Conservation (phyloP, 1,284 basidiomycete species). For the Marasmius oreades region DNA sequence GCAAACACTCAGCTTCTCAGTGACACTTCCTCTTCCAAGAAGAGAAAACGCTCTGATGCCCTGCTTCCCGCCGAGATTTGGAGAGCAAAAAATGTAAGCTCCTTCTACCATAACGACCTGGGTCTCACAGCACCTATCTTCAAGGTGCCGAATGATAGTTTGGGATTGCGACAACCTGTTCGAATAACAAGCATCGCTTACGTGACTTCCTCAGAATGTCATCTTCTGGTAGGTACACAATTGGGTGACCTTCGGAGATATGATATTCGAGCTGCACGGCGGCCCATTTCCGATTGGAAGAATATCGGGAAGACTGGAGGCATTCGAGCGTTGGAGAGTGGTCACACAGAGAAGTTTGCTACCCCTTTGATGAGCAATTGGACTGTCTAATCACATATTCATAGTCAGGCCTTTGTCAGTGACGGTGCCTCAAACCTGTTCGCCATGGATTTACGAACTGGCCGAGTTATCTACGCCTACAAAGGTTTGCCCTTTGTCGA, state of each 20-base stretch:
- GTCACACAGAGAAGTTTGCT: slow-evolving; percentile 68
- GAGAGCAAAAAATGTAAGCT: slow-evolving; percentile 76
- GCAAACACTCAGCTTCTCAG: slow-evolving; percentile 17
- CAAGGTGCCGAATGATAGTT: slow-evolving; percentile 73
- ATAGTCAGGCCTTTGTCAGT: slow-evolving; percentile 73
- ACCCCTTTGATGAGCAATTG: slow-evolving; percentile 3
- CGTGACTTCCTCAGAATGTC: slow-evolving; percentile 40
- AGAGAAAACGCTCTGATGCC: slow-evolving; percentile 65
- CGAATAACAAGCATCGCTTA: slow-evolving; percentile 70
- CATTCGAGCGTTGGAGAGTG: slow-evolving; percentile 58
- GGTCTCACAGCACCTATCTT: not conserved
- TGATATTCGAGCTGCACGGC: slow-evolving; percentile 71
- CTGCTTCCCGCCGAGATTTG: slow-evolving; percentile 73
- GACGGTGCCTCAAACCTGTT: slow-evolving; percentile 71
- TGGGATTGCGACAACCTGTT: slow-evolving; percentile 79
- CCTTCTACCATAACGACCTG: slow-evolving; percentile 1
- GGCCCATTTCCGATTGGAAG: slow-evolving; percentile 69
- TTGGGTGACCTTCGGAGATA: slow-evolving; percentile 77
- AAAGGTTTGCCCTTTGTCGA: slow-evolving; percentile 45
- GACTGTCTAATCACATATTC: not conserved
- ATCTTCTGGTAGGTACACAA: slow-evolving; percentile 73
- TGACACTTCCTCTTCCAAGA: slow-evolving; percentile 37
- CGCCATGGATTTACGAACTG: slow-evolving; percentile 74
- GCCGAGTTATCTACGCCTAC: slow-evolving; percentile 68
- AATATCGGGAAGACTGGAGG: slow-evolving; percentile 64